Conservation (phyloP, 2,329 filamentous ascomycete genomes). For the Hymenoscyphus linearis region DNA sequence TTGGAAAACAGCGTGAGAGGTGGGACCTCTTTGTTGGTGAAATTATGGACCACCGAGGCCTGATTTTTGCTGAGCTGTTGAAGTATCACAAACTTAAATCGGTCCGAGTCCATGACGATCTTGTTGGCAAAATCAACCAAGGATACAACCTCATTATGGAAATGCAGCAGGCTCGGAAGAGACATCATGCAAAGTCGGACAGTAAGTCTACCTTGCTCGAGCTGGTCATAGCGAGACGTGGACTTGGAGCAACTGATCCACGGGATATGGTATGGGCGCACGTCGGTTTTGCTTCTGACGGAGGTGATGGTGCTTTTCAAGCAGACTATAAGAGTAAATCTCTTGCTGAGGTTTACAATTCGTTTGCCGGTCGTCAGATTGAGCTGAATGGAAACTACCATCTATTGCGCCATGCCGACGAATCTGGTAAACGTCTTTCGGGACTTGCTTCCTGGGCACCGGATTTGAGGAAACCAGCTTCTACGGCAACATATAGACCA, state of each 20-base stretch:
- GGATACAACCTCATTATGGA: background rate
- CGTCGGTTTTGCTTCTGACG: background rate
- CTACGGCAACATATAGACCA: background rate
- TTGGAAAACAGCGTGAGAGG: background rate
- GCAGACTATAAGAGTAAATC: conserved; percentile 1
- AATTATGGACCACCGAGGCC: background rate
- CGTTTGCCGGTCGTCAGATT: background rate
- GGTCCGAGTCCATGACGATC: background rate
- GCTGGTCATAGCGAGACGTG: background rate
- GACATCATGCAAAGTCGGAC: background rate
- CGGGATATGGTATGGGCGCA: conserved; percentile 5
- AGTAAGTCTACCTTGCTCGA: background rate
- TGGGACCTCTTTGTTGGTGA: conserved; percentile 6
- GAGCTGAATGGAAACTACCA: background rate
- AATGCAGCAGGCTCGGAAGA: background rate
- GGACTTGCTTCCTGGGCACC: background rate
- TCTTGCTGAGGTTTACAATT: background rate
- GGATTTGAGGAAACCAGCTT: background rate
- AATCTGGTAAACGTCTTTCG: background rate
- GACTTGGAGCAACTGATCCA: conserved; percentile 1
- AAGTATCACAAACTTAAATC: background rate
- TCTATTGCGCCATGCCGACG: background rate
- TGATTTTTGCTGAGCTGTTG: background rate
- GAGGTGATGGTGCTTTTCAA: background rate
- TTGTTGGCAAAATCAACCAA: background rate